Percentiles rank a stretch among this genome's conserved stretches.
Evolutionary conservation across 2,329 filamentous ascomycete genomes (phyloP).

Genomic region (Scedosporium aurantiacum): DNA sequence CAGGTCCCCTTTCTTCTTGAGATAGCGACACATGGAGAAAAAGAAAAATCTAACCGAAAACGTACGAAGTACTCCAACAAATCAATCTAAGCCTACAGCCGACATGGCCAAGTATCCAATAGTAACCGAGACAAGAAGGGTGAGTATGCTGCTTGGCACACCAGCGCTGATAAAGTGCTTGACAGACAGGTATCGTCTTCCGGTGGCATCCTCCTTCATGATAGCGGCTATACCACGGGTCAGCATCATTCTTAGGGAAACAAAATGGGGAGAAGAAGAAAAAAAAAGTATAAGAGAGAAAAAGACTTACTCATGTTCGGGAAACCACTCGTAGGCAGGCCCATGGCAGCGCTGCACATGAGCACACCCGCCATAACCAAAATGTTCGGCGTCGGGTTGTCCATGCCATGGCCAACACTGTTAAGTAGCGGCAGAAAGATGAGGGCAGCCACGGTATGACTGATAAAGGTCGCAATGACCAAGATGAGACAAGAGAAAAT

Average conservation of each 20-base stretch:
- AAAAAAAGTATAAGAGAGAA: background rate
- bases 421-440: conserved; percentile 88
- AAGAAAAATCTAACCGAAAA: background rate
- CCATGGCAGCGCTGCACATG: conserved; percentile 97
- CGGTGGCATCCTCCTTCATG: conserved; percentile 96
- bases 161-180: conserved; percentile 93
- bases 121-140: conserved; percentile 72
- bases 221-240: conserved; percentile 61
- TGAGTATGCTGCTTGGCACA: conserved; percentile 73
- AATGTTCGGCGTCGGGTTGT: conserved; percentile 82
- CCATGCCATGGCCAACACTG: conserved; percentile 76
- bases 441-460: conserved; percentile 88
- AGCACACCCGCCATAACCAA: conserved; percentile 90
- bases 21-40: background rate
- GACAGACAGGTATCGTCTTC: conserved; percentile 82
- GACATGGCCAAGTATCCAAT: conserved; percentile 88
- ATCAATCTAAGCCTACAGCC: conserved; percentile 49
- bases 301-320: conserved; percentile 91
- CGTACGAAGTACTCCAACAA: background rate
- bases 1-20: background rate
- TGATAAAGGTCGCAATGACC: conserved; percentile 94
- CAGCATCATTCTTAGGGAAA: background rate
- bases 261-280: background rate
- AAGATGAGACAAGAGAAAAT: conserved; percentile 78
- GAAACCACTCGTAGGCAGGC: conserved; percentile 87